phyloP scores from a whole-genome alignment of 345 rosid species.

The Punica granatum region DNA sequence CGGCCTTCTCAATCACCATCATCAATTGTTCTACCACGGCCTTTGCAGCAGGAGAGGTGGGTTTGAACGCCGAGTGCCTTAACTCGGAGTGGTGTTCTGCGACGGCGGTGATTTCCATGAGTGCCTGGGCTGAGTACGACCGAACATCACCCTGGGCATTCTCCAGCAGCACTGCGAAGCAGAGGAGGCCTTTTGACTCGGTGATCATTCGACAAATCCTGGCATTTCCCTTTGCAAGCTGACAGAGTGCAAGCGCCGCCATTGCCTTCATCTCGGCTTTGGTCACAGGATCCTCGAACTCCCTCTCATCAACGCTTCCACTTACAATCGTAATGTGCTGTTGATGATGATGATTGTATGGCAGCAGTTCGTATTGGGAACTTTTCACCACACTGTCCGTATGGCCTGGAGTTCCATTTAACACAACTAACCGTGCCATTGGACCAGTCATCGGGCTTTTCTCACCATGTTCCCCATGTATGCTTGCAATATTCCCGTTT shows the following conservation, averaged over 20 bases:
- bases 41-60: slow-evolving; percentile 60
- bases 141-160: slow-evolving; percentile 57
- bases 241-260: slow-evolving; percentile 77
- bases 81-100: slow-evolving; percentile 56
- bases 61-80: slow-evolving; percentile 62
- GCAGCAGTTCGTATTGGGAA: slow-evolving; percentile 14
- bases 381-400: slow-evolving; percentile 41
- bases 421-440: neutral
- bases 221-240: slow-evolving; percentile 54
- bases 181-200: slow-evolving; percentile 61
- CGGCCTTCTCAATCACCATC: slow-evolving; percentile 39
- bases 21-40: slow-evolving; percentile 65
- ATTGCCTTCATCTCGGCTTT: slow-evolving; percentile 74
- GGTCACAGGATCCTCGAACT: slow-evolving; percentile 41
- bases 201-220: slow-evolving; percentile 51
- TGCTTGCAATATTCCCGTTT: neutral
- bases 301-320: slow-evolving; percentile 55
- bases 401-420: slow-evolving; percentile 28
- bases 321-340: slow-evolving; percentile 29
- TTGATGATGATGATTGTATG: slow-evolving; percentile 11
- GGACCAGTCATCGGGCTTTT: slow-evolving; percentile 3
- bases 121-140: slow-evolving; percentile 55
- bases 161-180: slow-evolving; percentile 57
- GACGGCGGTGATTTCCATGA: slow-evolving; percentile 66
- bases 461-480: slow-evolving; percentile 15